Percentiles rank a stretch among this genome's conserved stretches.
phyloP scores from a whole-genome alignment of 192 early-diverging fungal species.

The Endogone sp. region DNA sequence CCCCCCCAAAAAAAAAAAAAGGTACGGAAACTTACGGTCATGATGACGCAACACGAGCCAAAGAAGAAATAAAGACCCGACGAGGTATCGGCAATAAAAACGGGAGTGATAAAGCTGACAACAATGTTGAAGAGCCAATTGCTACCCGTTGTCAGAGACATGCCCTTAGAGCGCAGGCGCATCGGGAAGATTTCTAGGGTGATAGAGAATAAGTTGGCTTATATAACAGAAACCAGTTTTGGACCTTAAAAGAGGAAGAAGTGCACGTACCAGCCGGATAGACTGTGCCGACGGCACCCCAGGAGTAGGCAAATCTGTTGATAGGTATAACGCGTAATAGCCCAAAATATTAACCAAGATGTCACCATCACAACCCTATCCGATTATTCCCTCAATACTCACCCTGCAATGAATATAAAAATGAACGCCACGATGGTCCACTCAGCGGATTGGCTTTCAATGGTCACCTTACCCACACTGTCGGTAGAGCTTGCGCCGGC shows the following conservation, averaged over 20 bases:
- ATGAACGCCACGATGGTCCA: slow-evolving; percentile 26
- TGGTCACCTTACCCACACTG: neutral
- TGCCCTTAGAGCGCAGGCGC: slow-evolving; percentile 26
- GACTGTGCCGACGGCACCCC: slow-evolving; percentile 15
- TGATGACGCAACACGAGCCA: slow-evolving; percentile 24
- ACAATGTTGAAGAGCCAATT: slow-evolving; percentile 29
- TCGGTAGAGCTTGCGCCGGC: slow-evolving; percentile 9
- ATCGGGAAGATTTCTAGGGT: slow-evolving; percentile 19
- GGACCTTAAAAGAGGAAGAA: slow-evolving; percentile 3
- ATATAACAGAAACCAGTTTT: no score
- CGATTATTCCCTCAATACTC: neutral
- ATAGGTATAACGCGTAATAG: neutral
- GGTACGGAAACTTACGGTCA: no score
- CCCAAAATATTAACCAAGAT: no score
- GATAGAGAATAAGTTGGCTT: no score
- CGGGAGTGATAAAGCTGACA: slow-evolving; percentile 22
- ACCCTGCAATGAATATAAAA: slow-evolving; percentile 21
- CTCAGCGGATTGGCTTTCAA: slow-evolving; percentile 14
- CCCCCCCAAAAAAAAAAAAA: no score
- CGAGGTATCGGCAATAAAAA: slow-evolving; percentile 27
- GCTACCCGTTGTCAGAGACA: slow-evolving; percentile 18
- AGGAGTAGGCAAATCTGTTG: slow-evolving; percentile 16
- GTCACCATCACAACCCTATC: neutral
- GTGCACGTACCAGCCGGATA: slow-evolving; percentile 2
- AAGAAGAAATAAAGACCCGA: slow-evolving; percentile 34